phyloP scores from a whole-genome alignment of 2,329 filamentous ascomycete species.

The Penicillium thymicola region DNA sequence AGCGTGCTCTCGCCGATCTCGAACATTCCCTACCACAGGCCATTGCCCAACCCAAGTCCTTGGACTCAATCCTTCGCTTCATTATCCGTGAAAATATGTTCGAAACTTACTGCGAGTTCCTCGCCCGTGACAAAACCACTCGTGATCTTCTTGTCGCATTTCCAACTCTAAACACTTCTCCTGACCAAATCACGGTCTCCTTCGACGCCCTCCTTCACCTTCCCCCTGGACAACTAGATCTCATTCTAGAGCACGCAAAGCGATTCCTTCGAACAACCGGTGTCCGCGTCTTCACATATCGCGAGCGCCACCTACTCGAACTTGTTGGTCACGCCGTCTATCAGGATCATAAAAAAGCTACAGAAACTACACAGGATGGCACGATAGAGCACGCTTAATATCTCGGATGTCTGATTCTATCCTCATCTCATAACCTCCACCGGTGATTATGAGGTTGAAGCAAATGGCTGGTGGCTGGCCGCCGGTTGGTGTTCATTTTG shows the following conservation, averaged over 20 bases:
- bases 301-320: conserved; percentile 24
- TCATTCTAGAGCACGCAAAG: conserved; percentile 11
- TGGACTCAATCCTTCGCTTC: conserved; percentile 25
- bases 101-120: conserved; percentile 26
- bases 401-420: neutral
- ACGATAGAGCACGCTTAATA: conserved; percentile 1
- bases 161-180: neutral
- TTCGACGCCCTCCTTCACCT: conserved; percentile 13
- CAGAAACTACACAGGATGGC: neutral
- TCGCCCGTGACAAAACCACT: conserved; percentile 20
- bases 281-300: conserved; percentile 18
- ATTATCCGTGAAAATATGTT: conserved; percentile 28
- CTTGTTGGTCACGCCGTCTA: conserved; percentile 21
- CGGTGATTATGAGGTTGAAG: neutral
- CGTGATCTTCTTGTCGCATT: conserved; percentile 3
- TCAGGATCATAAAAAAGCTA: conserved; percentile 15
- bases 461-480: neutral
- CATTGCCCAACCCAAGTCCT: conserved; percentile 9
- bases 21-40: conserved; percentile 5
- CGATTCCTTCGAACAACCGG: conserved; percentile 16
- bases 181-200: conserved; percentile 15
- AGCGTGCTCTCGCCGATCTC: conserved; percentile 12
- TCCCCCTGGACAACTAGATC: neutral
- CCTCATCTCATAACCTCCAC: too few relatives aligned
- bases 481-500: neutral